Conservation (phyloP, 257 asterid species). For the Perilla frutescens region DNA sequence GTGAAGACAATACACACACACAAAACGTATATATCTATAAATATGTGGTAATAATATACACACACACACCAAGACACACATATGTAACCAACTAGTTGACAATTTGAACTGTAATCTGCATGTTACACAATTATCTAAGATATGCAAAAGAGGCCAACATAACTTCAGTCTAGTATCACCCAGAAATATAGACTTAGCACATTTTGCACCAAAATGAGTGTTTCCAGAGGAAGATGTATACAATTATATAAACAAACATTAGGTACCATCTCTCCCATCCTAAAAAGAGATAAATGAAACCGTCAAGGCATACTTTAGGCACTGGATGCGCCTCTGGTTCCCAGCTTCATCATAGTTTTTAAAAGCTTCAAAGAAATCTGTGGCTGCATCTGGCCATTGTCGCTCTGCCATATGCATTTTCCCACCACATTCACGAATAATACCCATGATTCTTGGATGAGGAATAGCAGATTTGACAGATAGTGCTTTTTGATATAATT, state of each 20-base stretch:
- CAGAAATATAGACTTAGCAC: no score
- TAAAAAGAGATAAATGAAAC: constrained; percentile 15
- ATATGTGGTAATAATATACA: no score
- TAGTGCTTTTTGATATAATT: constrained; percentile 83
- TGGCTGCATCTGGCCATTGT: constrained; percentile 96
- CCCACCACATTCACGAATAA: constrained; percentile 99
- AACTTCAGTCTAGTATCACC: no score
- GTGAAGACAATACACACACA: no score
- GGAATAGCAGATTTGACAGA: constrained; percentile 98
- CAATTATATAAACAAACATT: background rate
- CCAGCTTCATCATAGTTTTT: constrained; percentile 99
- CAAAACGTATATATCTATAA: no score
- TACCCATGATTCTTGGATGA: constrained; percentile 99
- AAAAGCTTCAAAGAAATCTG: constrained; percentile 98
- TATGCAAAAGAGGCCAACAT: background rate
- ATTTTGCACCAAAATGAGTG: no score
- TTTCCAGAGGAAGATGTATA: no score
- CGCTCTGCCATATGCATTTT: constrained; percentile 99
- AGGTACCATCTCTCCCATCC: constrained; percentile 25
- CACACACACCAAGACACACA: no score
- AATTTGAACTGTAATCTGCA: background rate
- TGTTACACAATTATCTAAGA: background rate
- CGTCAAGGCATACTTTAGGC: constrained; percentile 72
- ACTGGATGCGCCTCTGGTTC: constrained; percentile 93
- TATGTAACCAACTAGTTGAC: background rate